Percentiles rank a stretch among this genome's conserved stretches.
Evolutionary conservation across 2,329 filamentous ascomycete genomes (phyloP).

Genomic region (Fusarium humuli): DNA sequence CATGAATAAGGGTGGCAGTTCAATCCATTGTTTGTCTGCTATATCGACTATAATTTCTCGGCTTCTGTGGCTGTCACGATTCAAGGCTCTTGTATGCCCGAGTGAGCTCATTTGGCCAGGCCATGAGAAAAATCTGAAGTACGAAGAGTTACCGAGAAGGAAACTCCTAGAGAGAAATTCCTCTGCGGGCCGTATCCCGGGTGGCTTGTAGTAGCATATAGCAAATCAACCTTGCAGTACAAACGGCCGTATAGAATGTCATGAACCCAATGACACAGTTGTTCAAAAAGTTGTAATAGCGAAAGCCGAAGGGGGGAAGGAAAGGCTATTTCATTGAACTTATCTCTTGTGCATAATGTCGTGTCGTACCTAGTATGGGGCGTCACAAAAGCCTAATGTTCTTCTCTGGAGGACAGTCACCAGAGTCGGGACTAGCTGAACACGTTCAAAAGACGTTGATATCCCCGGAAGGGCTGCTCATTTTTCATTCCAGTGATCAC

Average conservation of each 20-base stretch:
- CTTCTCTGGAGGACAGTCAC: neutral
- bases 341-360: neutral
- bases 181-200: neutral
- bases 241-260: neutral
- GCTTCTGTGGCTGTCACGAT: neutral
- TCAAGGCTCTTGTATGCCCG: neutral
- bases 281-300: neutral
- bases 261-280: neutral
- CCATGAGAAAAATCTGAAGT: neutral
- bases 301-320: neutral
- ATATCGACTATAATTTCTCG: neutral
- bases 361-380: neutral
- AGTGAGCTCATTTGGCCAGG: neutral
- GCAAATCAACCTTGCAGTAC: constrained; percentile 1
- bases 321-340: neutral
- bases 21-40: neutral
- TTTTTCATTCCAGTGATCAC: neutral
- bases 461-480: neutral
- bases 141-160: neutral
- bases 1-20: neutral
- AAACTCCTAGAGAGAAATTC: neutral
- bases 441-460: neutral
- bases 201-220: constrained; percentile 14
- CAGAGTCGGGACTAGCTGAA: neutral
- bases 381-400: neutral